Evolutionary conservation across 257 asterid species (phyloP).

Genomic region (Penstemon barbatus): DNA sequence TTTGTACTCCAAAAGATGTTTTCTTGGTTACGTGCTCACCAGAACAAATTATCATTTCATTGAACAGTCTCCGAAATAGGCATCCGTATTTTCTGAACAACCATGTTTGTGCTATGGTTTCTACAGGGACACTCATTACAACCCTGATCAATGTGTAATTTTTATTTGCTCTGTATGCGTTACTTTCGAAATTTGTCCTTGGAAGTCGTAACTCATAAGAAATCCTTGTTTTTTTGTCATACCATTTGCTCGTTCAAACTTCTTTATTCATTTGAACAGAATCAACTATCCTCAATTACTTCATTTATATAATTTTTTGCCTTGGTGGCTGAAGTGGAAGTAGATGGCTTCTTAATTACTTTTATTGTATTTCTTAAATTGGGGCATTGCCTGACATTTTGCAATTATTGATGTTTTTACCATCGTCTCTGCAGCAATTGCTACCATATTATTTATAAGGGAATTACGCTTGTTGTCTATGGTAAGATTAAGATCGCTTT

Average conservation of each 20-base stretch:
- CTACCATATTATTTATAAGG: conserved; percentile 70
- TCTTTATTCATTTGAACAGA: conserved; percentile 1
- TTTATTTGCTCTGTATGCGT: background rate
- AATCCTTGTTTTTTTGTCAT: background rate
- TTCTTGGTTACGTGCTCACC: background rate
- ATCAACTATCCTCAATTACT: background rate
- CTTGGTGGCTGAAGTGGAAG: conserved; percentile 15
- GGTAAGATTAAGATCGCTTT: conserved; percentile 55
- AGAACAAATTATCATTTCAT: no score
- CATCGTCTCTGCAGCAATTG: conserved; percentile 65
- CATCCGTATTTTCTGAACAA: conserved; percentile 4
- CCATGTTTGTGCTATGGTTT: background rate
- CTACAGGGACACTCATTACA: background rate
- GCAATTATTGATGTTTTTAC: conserved; percentile 1
- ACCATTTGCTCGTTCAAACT: background rate
- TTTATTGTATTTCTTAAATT: conserved; percentile 12
- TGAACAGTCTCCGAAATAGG: background rate
- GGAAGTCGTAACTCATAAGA: background rate
- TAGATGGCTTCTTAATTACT: background rate
- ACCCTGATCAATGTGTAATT: background rate
- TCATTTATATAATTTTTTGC: background rate
- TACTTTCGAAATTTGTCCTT: background rate
- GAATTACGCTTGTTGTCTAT: conserved; percentile 52
- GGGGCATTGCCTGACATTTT: background rate
- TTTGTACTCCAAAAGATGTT: conserved; percentile 1